These are phyloP conservation scores for Groenewaldozyma salmanticensis DNA, from an alignment of 805 yeast species.

Conservation along the genomic window DNA sequence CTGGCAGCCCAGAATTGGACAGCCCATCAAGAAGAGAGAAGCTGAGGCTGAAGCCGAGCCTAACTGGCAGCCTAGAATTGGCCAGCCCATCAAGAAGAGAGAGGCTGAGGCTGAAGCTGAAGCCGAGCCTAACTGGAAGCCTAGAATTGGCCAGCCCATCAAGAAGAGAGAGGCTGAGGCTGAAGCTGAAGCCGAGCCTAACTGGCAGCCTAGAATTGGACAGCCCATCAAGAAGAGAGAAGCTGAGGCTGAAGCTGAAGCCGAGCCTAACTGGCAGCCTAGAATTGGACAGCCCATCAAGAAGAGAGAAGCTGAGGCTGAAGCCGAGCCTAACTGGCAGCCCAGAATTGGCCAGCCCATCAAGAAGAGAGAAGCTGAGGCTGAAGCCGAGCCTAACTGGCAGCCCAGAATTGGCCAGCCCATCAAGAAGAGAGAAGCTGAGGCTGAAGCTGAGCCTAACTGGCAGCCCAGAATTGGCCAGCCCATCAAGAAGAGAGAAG, in stretches of 20 bases:
- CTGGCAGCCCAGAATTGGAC: slow-evolving; percentile 1
- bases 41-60: slow-evolving; percentile 4
- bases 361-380: slow-evolving; percentile 1
- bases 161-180: slow-evolving; percentile 7
- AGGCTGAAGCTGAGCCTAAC: slow-evolving; percentile 3
- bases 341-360: slow-evolving; percentile 3
- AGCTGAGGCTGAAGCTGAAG: slow-evolving; percentile 3
- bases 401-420: slow-evolving; percentile 3
- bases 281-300: slow-evolving; percentile 2
- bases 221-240: slow-evolving; percentile 4
- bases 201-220: slow-evolving; percentile 3
- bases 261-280: background rate
- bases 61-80: background rate
- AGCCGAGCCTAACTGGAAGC: slow-evolving; percentile 1
- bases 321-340: slow-evolving; percentile 1
- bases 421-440: slow-evolving; percentile 1
- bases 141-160: slow-evolving; percentile 1
- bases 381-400: slow-evolving; percentile 1
- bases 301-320: slow-evolving; percentile 3
- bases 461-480: slow-evolving; percentile 1
- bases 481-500: slow-evolving; percentile 6
- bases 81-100: slow-evolving; percentile 6
- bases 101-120: slow-evolving; percentile 10
- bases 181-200: slow-evolving; percentile 2
- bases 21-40: slow-evolving; percentile 7